Percentiles rank a stretch among this genome's conserved stretches.
Conservation (phyloP, 2,329 filamentous ascomycete genomes). For the Neonectria magnoliae region DNA sequence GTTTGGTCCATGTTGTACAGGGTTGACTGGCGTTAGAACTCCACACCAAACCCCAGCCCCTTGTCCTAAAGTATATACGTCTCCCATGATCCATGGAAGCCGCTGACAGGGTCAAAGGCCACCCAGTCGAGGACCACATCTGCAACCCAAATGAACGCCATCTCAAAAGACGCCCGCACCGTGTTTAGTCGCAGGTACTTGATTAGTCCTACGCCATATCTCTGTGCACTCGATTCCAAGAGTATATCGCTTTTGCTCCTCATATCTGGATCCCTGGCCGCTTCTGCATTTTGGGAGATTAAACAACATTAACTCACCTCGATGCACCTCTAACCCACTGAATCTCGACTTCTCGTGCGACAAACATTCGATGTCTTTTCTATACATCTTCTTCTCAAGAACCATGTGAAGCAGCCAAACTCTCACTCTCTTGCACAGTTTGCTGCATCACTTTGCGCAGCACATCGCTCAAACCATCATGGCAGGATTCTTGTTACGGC, state of each 20-base stretch:
- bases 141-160: slow-evolving; percentile 14
- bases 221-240: slow-evolving; percentile 4
- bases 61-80: background rate
- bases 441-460: slow-evolving; percentile 25
- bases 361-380: slow-evolving; percentile 26
- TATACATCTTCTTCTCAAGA: slow-evolving; percentile 10
- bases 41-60: slow-evolving; percentile 20
- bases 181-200: slow-evolving; percentile 31
- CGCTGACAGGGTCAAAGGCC: slow-evolving; percentile 17
- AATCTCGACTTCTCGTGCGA: slow-evolving; percentile 24
- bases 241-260: slow-evolving; percentile 29
- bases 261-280: slow-evolving; percentile 25
- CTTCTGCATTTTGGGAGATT: slow-evolving; percentile 29
- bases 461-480: slow-evolving; percentile 29
- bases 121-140: slow-evolving; percentile 11
- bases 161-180: slow-evolving; percentile 23
- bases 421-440: slow-evolving; percentile 19
- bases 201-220: slow-evolving; percentile 22
- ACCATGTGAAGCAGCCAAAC: slow-evolving; percentile 32
- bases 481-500: slow-evolving; percentile 37
- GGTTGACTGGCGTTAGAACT: slow-evolving; percentile 16
- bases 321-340: slow-evolving; percentile 1
- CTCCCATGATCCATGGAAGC: slow-evolving; percentile 21
- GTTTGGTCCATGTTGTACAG: slow-evolving; percentile 19
- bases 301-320: slow-evolving; percentile 27